Base-by-base conservation (phyloP, 1,284 basidiomycete species). In the Bjerkandera adusta region DNA sequence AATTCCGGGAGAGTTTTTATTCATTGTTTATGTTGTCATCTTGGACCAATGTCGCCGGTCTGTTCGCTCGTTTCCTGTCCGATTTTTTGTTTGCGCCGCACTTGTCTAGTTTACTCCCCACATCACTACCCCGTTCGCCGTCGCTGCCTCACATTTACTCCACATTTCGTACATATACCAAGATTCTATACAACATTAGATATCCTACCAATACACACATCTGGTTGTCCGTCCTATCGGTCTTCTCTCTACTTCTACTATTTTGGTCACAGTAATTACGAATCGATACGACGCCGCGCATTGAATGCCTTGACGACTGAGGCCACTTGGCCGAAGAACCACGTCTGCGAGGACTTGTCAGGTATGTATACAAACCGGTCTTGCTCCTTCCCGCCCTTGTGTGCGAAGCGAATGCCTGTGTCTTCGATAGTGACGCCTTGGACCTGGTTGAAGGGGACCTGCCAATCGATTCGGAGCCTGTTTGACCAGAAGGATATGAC, bases 401-500 rank as follows among this genome's bases (percentile, higher is more conserved):
- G 81, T 8, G 85, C 83, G 62, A 99, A 87, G 4, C 85, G 57
- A 57, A 98, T 90, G 1, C 94, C 94, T 7, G 81, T 89, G 59
- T 92, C 83, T 62, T 97, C 94, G 27, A 92, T 83, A 2, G 85
- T 90, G 37, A 99, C 85, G 24, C 89, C 91, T 62, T 89, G 86
- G 3, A 99, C 81, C 56, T 92, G 85, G 15, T 81, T 81, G 58
- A 99, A 85, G 0, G 92, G 83, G 15, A 98, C 76, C 57, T 98
- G 94, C 96, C 96, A 99, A 35, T 90, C 85, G 5, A 96, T 79
- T 35, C 83, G 82, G 42, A 99, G 77, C 61, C 80, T 89, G 62
- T 84, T 86, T 15, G 92, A 89, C 73, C 87, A 88, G 62, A 99
- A 91, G 16, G 86, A 88, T 26, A 99, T 65, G 33, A 97, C 79